Evolutionary conservation across 192 early-diverging fungal genomes (phyloP).

Genomic region (Funneliformis geosporum): DNA sequence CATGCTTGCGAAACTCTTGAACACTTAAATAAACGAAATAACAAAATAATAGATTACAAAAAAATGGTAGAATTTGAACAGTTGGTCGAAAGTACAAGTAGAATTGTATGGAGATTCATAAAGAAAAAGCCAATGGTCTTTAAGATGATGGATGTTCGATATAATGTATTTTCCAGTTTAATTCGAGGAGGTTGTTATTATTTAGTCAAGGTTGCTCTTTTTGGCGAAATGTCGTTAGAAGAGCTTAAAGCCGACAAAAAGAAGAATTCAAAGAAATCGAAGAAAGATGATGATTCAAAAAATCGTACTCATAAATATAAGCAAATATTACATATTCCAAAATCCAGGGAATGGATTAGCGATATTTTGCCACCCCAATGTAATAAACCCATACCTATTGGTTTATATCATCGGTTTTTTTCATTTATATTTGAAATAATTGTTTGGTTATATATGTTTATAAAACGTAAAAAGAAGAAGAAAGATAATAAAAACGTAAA

Average conservation of each 20-base stretch:
- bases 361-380: background rate
- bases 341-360: background rate
- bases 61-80: background rate
- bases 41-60: background rate
- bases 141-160: slow-evolving; percentile 1
- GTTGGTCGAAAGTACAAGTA: background rate
- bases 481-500: background rate
- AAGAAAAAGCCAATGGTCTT: background rate
- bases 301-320: background rate
- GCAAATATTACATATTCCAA: background rate
- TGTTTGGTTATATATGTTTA: background rate
- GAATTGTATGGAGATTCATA: slow-evolving; percentile 2
- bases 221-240: background rate
- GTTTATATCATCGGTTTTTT: background rate
- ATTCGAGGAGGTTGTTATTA: background rate
- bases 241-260: background rate
- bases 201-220: background rate
- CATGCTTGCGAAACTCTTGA: background rate
- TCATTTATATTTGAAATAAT: background rate
- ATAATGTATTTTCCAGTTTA: background rate
- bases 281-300: background rate
- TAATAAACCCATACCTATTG: background rate
- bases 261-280: background rate
- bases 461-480: background rate
- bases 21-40: background rate